Evolutionary conservation across 202 grass and related monocot species (phyloP), one percentile per base, ranked within the genome.

Genomic region (Sporobolus alterniflorus): DNA sequence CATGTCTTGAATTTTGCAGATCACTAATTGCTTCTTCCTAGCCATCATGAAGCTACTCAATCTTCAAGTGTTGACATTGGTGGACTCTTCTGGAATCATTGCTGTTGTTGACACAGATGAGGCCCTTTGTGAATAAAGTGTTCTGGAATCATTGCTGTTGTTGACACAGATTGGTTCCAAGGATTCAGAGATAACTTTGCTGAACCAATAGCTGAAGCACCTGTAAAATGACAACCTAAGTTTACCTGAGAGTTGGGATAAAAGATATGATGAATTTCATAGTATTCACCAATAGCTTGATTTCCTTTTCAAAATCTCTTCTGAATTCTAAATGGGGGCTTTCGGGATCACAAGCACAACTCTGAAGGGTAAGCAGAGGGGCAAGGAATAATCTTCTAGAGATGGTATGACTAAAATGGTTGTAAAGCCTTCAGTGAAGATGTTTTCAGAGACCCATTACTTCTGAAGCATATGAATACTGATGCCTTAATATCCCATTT

Each of bases 111-210:
- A n/a, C n/a, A n/a, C n/a, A n/a, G n/a, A 98, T 73, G 81, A 84
- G 50, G 84, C 81, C 12, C 79, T 98, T 43, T 5, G 20, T 42
- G n/a, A n/a, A n/a, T n/a, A n/a, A n/a, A n/a, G n/a, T n/a, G n/a
- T 64, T 18, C 87, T 28, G 87, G 85, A 21, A 89, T 98, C 24
- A 85, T 94, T 85, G 96, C n/a, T n/a, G n/a, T n/a, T n/a, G n/a
- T n/a, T n/a, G n/a, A n/a, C n/a, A n/a, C 67, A 81, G 61, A 80
- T 95, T 48, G 78, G 75, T 57, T 84, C 82, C n/a, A 98, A 93
- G 82, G 84, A 94, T 71, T 81, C 78, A 49, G 87, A 89, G 75
- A 91, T 95, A 79, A 26, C 33, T 39, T 54, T 77, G 42, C 72
- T 98, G 72, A 79, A 89, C 25, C 51, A 89, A 75, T 91, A 71